Conservation (phyloP, 192 early-diverging fungal genomes). For the Cetraspora pellucida region DNA sequence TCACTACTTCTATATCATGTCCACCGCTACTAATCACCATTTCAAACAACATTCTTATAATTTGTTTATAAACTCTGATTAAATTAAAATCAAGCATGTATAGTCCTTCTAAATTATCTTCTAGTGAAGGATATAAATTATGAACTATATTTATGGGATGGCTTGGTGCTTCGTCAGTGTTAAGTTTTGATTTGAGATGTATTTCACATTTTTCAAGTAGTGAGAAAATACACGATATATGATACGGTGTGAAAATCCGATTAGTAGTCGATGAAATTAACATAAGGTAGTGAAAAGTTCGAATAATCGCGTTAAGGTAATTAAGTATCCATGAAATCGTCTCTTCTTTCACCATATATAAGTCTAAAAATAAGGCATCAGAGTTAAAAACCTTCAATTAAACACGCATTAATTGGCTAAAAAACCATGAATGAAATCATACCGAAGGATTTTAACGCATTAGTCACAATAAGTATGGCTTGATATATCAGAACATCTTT, state of each 20-base stretch:
- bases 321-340: slow-evolving; percentile 21
- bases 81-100: slow-evolving; percentile 2
- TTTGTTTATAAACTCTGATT: slow-evolving; percentile 3
- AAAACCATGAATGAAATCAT: slow-evolving; percentile 13
- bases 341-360: background rate
- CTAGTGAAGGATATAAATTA: slow-evolving; percentile 15
- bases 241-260: background rate
- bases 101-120: slow-evolving; percentile 22
- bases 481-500: slow-evolving; percentile 41
- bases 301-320: slow-evolving; percentile 10
- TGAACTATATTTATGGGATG: background rate
- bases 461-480: slow-evolving; percentile 40
- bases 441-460: slow-evolving; percentile 41
- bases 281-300: slow-evolving; percentile 21
- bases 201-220: slow-evolving; percentile 28
- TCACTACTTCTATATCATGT: background rate
- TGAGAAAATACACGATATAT: background rate
- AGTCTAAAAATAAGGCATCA: background rate
- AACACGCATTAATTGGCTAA: background rate
- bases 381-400: too few species aligned
- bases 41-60: slow-evolving; percentile 31
- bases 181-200: background rate
- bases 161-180: too few species aligned
- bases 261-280: background rate
- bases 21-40: slow-evolving; percentile 4